Percentiles rank a stretch among this genome's conserved stretches.
phyloP scores from a whole-genome alignment of 129 eudicot genomes.

The Apium graveolens region DNA sequence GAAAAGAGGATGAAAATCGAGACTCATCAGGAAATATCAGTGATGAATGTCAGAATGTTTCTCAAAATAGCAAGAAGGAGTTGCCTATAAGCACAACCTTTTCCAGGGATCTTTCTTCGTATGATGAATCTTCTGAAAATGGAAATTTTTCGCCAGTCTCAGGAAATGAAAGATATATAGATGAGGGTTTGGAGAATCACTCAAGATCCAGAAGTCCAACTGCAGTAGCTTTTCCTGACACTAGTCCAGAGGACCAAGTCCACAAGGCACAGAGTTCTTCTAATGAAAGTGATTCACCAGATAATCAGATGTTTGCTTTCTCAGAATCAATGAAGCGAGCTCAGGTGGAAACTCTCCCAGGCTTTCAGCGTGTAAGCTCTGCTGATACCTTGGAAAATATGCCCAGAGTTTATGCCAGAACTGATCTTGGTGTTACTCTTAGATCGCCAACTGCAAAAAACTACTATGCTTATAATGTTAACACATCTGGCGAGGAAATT shows the following conservation, averaged over 20 bases:
- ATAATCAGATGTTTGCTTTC: conserved; percentile 8
- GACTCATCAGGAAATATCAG: conserved; percentile 11
- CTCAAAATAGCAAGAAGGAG: background rate
- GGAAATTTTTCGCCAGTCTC: conserved; percentile 20
- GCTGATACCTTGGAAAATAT: conserved; percentile 27
- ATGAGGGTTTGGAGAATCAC: conserved; percentile 23
- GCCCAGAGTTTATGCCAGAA: conserved; percentile 6
- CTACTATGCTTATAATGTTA: conserved; percentile 52
- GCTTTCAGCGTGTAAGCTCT: conserved; percentile 37
- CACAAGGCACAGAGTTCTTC: conserved; percentile 11
- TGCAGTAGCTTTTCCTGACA: conserved; percentile 23
- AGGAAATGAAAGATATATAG: conserved; percentile 16
- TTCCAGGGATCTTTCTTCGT: conserved; percentile 11
- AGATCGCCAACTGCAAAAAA: conserved; percentile 26
- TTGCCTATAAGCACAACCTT: background rate
- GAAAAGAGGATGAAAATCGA: conserved; percentile 12
- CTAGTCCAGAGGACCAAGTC: conserved; percentile 21
- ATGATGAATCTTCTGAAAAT: conserved; percentile 18
- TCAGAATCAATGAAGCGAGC: conserved; percentile 17
- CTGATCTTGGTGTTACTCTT: conserved; percentile 16
- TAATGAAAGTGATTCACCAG: conserved; percentile 26
- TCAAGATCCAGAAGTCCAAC: conserved; percentile 20
- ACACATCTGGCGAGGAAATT: conserved; percentile 66
- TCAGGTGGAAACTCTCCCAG: conserved; percentile 18
- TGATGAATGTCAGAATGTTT: background rate